These are phyloP conservation scores for Ustilago sp. DNA, from an alignment of 1,284 basidiomycete species.

Conservation along the genomic window DNA sequence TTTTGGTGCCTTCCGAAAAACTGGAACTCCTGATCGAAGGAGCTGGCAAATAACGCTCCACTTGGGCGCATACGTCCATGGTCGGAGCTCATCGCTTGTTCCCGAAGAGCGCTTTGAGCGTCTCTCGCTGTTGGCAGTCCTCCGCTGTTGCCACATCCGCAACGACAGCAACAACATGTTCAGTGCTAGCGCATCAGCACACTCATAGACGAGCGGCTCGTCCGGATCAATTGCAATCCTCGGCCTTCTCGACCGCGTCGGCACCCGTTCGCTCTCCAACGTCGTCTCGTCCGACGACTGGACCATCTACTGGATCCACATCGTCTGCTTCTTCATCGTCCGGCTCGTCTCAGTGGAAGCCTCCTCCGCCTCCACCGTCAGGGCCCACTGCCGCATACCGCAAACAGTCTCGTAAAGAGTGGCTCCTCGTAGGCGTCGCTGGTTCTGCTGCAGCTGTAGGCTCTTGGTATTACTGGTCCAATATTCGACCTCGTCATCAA, in stretches of 20 bases:
- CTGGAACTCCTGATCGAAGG: neutral
- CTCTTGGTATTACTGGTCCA: slow-evolving; percentile 67
- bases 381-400: slow-evolving; percentile 49
- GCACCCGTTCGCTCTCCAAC: slow-evolving; percentile 15
- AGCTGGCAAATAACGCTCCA: neutral
- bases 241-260: slow-evolving; percentile 24
- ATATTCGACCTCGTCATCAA: slow-evolving; percentile 52
- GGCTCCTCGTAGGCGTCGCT: slow-evolving; percentile 66
- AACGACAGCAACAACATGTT: slow-evolving; percentile 6
- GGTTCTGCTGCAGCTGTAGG: slow-evolving; percentile 65
- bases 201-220: neutral
- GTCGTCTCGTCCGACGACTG: slow-evolving; percentile 14
- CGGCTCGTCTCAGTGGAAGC: slow-evolving; percentile 43
- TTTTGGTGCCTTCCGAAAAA: neutral
- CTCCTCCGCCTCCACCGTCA: slow-evolving; percentile 41
- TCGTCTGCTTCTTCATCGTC: slow-evolving; percentile 34
- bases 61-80: slow-evolving; percentile 9
- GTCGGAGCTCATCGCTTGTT: slow-evolving; percentile 32
- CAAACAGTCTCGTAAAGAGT: slow-evolving; percentile 62
- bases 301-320: slow-evolving; percentile 23
- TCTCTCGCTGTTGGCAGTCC: slow-evolving; percentile 27
- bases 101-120: slow-evolving; percentile 34
- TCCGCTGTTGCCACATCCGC: slow-evolving; percentile 15
- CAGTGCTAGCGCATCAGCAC: slow-evolving; percentile 12
- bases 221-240: slow-evolving; percentile 1